Conservation (phyloP, 164 flowering plant genomes). For the Vitis amurensis region DNA sequence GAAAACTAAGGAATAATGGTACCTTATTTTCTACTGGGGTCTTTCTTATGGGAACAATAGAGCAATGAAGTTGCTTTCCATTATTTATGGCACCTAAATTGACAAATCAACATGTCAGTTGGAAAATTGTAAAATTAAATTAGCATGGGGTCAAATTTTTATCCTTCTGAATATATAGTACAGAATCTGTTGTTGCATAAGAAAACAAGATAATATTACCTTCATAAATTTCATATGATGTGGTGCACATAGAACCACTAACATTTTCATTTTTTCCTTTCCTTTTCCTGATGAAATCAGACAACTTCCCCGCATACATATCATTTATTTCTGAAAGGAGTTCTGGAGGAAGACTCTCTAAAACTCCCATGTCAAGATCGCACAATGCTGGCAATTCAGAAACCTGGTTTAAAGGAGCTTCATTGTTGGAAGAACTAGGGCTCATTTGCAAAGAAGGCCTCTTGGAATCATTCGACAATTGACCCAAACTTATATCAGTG, state of each 20-base stretch:
- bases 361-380: conserved; percentile 72
- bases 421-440: conserved; percentile 20
- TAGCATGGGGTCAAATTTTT: neutral
- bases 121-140: neutral
- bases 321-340: conserved; percentile 73
- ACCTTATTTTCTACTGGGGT: conserved; percentile 12
- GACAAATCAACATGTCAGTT: neutral
- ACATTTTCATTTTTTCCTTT: conserved; percentile 21
- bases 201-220: conserved; percentile 25
- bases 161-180: neutral
- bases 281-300: conserved; percentile 35
- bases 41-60: neutral
- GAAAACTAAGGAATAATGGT: neutral
- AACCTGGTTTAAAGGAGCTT: conserved; percentile 23
- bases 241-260: neutral
- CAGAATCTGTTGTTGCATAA: neutral
- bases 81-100: conserved; percentile 8
- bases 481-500: conserved; percentile 19
- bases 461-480: conserved; percentile 10
- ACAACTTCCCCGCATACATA: conserved; percentile 65
- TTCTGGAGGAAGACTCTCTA: conserved; percentile 79
- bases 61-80: conserved; percentile 1
- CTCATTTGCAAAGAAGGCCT: conserved; percentile 20
- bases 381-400: conserved; percentile 55
- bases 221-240: conserved; percentile 15